Evolutionary conservation across 352 stramenopile species (phyloP).

Genomic region (Lagenidium giganteum): DNA sequence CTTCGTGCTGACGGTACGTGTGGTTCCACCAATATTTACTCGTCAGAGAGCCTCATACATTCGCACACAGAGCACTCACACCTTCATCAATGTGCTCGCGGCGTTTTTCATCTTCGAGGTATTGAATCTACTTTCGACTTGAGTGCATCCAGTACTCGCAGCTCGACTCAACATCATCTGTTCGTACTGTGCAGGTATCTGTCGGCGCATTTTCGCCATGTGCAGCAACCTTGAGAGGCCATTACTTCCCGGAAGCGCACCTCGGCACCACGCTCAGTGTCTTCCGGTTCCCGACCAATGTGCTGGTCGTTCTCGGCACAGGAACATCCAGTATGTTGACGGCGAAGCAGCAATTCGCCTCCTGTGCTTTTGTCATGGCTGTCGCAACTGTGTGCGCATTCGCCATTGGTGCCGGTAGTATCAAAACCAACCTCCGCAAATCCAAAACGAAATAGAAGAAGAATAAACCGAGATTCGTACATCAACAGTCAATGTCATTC

Average conservation of each 20-base stretch:
- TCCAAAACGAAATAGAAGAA: too few species aligned
- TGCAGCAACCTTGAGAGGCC: conserved; percentile 42
- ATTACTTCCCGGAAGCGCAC: conserved; percentile 30
- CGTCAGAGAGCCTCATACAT: not conserved
- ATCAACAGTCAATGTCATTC: too few species aligned
- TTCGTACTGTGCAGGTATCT: conserved; percentile 45
- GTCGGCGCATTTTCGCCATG: conserved; percentile 52
- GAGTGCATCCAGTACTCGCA: too few species aligned
- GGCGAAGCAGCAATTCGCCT: conserved; percentile 28
- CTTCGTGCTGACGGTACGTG: conserved; percentile 26
- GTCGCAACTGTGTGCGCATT: conserved; percentile 29
- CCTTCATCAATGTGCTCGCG: conserved; percentile 10
- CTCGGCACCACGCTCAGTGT: conserved; percentile 44
- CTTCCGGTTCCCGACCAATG: conserved; percentile 60
- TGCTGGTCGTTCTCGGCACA: conserved; percentile 57
- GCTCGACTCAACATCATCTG: too few species aligned
- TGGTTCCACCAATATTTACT: too few species aligned
- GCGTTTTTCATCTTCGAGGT: conserved; percentile 25
- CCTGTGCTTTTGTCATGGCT: conserved; percentile 30
- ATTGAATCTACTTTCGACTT: too few species aligned
- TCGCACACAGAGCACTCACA: conserved; percentile 3
- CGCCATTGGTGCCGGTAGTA: too few species aligned
- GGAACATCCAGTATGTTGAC: conserved; percentile 26
- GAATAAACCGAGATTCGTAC: too few species aligned
- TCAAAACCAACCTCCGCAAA: too few species aligned